Evolutionary conservation across 169 alveolate species (phyloP), one percentile per base, ranked within the genome.

Genomic region (Cryptosporidium muris): DNA sequence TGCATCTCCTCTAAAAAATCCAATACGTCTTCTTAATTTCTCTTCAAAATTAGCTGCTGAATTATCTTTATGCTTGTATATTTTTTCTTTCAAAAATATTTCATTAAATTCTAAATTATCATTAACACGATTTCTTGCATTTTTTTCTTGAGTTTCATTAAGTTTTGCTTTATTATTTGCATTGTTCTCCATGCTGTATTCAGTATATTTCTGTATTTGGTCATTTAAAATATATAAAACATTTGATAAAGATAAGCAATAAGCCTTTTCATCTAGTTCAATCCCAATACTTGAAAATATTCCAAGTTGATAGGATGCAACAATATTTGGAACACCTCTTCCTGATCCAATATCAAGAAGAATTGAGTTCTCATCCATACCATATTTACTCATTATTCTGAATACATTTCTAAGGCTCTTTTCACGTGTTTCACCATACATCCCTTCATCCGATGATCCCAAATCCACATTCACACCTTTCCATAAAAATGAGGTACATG

Each of bases 291-390:
- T 89, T 40, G 93, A 81, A 65, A 91, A 91, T 45, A 80, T 66
- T 48, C 40, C 63, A 42, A 43, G 88, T 37, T 88, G 89, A 52
- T 45, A 68, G 3, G 94, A 80, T 43, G 91, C 90, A 38, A 91
- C 82, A 16, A 91, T 80, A 65, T 88, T 92, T 8, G 96, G 96
- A 2, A 89, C 95, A 6, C 96, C 96, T 16, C 96, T 80, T 1
- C 96, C 96, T 52, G 95, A 92, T 14, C 96, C 96, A 42, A 93
- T 82, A 53, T 93, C 96, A 54, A 90, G 62, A 51, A 93, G 65
- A 36, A 93, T 92, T 65, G 94, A 88, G 64, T 64, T 67, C 49
- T 92, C 91, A 64, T 93, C 96, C 14, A 91, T 58, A 0, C 96
- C 96, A 80, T 82, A 93, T 36, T 89, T 91, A 52, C 52, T 47